Conservation (phyloP, 805 yeast genomes). For the Ogataea zsoltii region DNA sequence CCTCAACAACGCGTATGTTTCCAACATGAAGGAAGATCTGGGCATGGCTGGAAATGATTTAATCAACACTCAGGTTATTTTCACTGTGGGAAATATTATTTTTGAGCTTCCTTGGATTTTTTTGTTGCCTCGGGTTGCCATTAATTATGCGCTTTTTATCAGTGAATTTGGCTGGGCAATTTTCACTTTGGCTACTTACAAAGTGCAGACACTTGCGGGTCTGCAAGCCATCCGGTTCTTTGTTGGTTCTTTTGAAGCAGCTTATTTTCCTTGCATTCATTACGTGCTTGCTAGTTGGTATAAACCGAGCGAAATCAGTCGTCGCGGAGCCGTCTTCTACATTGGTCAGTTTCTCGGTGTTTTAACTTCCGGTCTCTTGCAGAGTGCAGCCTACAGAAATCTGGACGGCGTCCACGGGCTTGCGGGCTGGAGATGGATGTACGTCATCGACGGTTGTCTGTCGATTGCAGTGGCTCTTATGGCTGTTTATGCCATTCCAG, state of each 20-base stretch:
- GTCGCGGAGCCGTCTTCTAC: conserved; percentile 65
- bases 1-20: conserved; percentile 64
- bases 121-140: conserved; percentile 54
- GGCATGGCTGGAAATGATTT: conserved; percentile 64
- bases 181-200: conserved; percentile 57
- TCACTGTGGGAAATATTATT: conserved; percentile 57
- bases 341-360: conserved; percentile 63
- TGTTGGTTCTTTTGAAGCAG: conserved; percentile 69
- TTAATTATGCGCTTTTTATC: conserved; percentile 51
- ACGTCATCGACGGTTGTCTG: conserved; percentile 50
- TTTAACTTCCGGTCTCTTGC: conserved; percentile 57
- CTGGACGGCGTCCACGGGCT: conserved; percentile 27
- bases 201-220: conserved; percentile 48
- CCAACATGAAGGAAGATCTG: conserved; percentile 60
- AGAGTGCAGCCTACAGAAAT: conserved; percentile 38
- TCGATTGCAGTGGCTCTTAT: conserved; percentile 27
- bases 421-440: conserved; percentile 58
- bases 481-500: conserved; percentile 49
- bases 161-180: conserved; percentile 67
- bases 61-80: conserved; percentile 58
- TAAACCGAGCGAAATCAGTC: conserved; percentile 53
- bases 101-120: conserved; percentile 66
- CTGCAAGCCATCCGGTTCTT: conserved; percentile 65
- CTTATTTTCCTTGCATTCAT: conserved; percentile 64
- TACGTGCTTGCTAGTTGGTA: conserved; percentile 60